Base-by-base conservation (phyloP, 2,329 filamentous ascomycete genomes). In the Bipolaris gigantea region DNA sequence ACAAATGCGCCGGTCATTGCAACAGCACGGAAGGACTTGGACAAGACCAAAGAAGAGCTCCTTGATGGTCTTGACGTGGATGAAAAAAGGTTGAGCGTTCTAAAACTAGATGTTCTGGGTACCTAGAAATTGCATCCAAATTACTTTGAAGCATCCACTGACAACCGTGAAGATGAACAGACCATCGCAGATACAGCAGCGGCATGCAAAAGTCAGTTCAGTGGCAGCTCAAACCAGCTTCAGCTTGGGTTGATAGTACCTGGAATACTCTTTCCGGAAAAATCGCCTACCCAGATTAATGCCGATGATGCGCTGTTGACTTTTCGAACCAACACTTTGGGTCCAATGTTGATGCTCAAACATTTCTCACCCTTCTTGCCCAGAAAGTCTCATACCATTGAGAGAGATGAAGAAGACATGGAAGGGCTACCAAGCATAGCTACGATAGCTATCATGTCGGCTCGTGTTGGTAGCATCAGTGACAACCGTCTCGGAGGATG, bases 401-500 rank as follows among this genome's bases (percentile, higher is more conserved):
- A 48, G 10, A 41, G 32, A 13, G 41, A 59, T 10, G 46, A 57
- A 4, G 55, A 58, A 15, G 48, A 56, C 0, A 70, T 70, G 39
- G 44, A 63, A 27, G 65, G 71, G 18, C 62, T 76, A 0, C 76
- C 88, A 0, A 52, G 62, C 0, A 79, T 83, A 50, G 85, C 89
- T 0, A 82, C 86, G 2, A 89, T 87, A 79, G 81, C 88, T n/a
- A 84, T 84, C 66, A 89, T 92, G 85, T 87, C 88, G 5, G 90
- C 90, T 2, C 84, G 90, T 39, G 88, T 95, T 0, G 90, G 90
- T 9, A 88, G 83, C 30, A 88, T 88, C 19, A 77, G 81, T 0
- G 89, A 93, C 64, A 93, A 95, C 66, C 69, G 75, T 2, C 78
- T 86, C 0, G 90, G 90, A 2, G 90, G 90, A 0, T 94, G 90